Conservation (phyloP, 495 filamentous ascomycete species). For the Astrothelium macrocarpum region DNA sequence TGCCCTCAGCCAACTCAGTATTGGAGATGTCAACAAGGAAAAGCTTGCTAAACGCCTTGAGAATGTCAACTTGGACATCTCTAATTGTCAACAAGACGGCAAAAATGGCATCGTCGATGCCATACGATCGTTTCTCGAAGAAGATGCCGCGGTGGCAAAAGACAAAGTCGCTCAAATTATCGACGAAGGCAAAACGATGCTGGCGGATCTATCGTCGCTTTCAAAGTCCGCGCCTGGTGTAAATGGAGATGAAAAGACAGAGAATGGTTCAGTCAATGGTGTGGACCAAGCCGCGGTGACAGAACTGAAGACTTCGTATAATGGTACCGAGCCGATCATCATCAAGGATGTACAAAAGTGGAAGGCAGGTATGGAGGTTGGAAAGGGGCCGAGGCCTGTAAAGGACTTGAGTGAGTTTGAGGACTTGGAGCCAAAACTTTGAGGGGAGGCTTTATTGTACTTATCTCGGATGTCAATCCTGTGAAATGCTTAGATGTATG, state of each 20-base stretch:
- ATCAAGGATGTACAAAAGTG: constrained; percentile 68
- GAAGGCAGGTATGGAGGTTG: constrained; percentile 62
- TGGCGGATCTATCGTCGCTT: constrained; percentile 28
- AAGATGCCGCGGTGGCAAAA: constrained; percentile 37
- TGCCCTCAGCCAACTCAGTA: constrained; percentile 43
- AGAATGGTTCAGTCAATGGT: not conserved
- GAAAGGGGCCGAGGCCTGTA: constrained; percentile 59
- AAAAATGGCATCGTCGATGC: constrained; percentile 35
- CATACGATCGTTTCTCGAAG: constrained; percentile 41
- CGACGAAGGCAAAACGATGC: constrained; percentile 37
- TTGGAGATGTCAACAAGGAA: constrained; percentile 35
- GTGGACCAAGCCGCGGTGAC: constrained; percentile 13
- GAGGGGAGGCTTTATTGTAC: too few relatives aligned
- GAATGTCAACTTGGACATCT: constrained; percentile 34
- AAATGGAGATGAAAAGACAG: constrained; percentile 24
- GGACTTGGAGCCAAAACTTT: constrained; percentile 70
- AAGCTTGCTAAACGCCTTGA: constrained; percentile 39
- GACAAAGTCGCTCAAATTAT: constrained; percentile 38
- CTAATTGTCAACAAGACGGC: constrained; percentile 30
- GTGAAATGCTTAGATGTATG: too few relatives aligned
- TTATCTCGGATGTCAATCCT: too few relatives aligned
- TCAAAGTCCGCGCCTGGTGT: constrained; percentile 27
- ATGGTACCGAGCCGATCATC: constrained; percentile 33
- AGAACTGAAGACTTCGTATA: not conserved
- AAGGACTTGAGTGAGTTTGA: constrained; percentile 71